Evolutionary conservation across 2,329 filamentous ascomycete species (phyloP).

Genomic region (Cryphonectria carpinicola): DNA sequence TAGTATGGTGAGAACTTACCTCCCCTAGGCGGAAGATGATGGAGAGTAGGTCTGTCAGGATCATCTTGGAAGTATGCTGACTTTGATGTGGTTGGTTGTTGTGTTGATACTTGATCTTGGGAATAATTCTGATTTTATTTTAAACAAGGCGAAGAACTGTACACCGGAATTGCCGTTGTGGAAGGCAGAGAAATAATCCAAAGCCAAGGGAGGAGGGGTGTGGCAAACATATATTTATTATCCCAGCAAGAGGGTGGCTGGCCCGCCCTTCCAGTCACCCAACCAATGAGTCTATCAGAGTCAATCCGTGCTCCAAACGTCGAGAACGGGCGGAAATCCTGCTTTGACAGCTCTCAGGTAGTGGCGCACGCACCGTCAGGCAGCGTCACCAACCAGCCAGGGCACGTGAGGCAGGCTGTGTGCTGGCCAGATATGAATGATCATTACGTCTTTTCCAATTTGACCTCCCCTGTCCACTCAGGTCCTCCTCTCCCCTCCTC

Average conservation of each 20-base stretch:
- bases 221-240: conserved; percentile 12
- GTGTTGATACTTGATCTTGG: not conserved
- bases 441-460: not conserved
- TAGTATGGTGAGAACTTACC: not conserved
- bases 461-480: not conserved
- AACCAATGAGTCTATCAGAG: not conserved
- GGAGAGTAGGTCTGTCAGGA: conserved; percentile 58
- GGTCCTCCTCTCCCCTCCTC: too few relatives aligned
- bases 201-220: not conserved
- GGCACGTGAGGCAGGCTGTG: not conserved
- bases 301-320: not conserved
- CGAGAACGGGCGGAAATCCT: not conserved
- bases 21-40: conserved; percentile 61
- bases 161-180: not conserved
- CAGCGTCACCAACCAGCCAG: not conserved
- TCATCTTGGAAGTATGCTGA: conserved; percentile 43
- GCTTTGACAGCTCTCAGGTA: not conserved
- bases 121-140: not conserved
- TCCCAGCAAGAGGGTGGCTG: not conserved
- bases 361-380: not conserved
- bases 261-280: not conserved
- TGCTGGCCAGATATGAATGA: not conserved
- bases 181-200: not conserved
- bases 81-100: not conserved
- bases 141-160: not conserved